These are phyloP conservation scores for Prosopis cineraria DNA, from an alignment of 306 rosid genomes.

Conservation along the genomic window DNA sequence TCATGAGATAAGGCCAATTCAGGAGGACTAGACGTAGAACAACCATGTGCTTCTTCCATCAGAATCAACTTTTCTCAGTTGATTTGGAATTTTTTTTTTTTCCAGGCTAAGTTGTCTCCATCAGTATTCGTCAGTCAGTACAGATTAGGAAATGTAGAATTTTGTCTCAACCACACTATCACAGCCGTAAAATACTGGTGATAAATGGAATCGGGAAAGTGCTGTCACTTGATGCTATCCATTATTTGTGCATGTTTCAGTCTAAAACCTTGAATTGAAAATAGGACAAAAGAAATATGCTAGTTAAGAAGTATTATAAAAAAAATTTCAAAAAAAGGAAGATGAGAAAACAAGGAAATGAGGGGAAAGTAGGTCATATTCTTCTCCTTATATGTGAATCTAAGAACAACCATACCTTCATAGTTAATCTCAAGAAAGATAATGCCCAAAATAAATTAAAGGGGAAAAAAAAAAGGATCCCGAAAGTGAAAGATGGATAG, in stretches of 20 bases:
- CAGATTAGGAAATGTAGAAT: conserved; percentile 22
- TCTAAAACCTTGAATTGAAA: conserved; percentile 27
- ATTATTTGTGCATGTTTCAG: conserved; percentile 22
- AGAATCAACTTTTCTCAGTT: conserved; percentile 30
- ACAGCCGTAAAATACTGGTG: conserved; percentile 14
- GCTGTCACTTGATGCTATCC: conserved; percentile 21
- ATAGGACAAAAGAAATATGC: conserved; percentile 15
- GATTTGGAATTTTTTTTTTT: conserved; percentile 16
- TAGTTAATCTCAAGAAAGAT: conserved; percentile 19
- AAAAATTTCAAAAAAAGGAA: conserved; percentile 8
- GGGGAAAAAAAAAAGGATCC: background rate
- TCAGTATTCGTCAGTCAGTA: conserved; percentile 14
- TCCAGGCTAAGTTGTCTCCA: conserved; percentile 14
- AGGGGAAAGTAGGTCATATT: background rate
- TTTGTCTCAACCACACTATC: conserved; percentile 36
- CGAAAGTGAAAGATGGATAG: background rate
- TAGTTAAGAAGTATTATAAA: background rate
- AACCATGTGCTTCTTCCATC: conserved; percentile 55
- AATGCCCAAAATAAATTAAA: background rate
- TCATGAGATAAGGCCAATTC: conserved; percentile 39
- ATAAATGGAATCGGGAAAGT: background rate
- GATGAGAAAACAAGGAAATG: conserved; percentile 1
- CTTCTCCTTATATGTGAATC: background rate
- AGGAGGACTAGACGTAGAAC: conserved; percentile 34
- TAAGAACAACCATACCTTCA: background rate